These are phyloP conservation scores for Helianthus tuberosus DNA, from an alignment of 129 eudicot genomes.

Conservation along the genomic window DNA sequence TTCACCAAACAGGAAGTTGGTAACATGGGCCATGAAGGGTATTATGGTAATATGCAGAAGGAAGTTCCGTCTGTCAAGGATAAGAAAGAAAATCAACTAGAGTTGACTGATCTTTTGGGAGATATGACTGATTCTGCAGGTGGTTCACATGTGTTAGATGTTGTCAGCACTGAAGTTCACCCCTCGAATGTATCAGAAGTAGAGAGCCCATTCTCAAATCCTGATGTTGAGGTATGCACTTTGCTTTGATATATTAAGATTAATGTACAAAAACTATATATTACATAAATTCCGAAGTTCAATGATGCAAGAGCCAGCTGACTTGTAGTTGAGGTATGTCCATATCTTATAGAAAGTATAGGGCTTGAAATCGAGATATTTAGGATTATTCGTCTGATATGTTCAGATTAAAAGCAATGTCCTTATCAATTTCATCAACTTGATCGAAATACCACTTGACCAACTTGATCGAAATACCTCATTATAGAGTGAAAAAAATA, in stretches of 20 bases:
- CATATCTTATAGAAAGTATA: conserved; percentile 32
- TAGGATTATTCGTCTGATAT: too few species aligned
- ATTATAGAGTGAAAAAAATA: too few species aligned
- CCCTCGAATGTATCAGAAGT: conserved; percentile 38
- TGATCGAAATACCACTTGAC: too few species aligned
- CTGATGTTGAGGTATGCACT: conserved; percentile 49
- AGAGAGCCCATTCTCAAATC: conserved; percentile 38
- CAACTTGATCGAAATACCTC: too few species aligned
- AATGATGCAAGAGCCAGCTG: conserved; percentile 18
- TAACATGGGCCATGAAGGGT: conserved; percentile 20
- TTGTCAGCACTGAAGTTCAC: conserved; percentile 28
- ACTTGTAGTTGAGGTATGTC: conserved; percentile 17
- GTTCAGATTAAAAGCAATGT: too few species aligned
- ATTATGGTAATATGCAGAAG: conserved; percentile 31
- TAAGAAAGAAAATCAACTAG: conserved; percentile 39
- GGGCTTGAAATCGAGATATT: too few species aligned
- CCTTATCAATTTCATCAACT: too few species aligned
- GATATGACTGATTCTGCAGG: conserved; percentile 23
- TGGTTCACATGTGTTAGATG: conserved; percentile 30
- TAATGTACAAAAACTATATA: not conserved
- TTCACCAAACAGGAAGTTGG: conserved; percentile 30
- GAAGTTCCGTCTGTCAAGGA: conserved; percentile 22
- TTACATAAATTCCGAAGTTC: conserved; percentile 17
- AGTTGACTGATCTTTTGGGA: conserved; percentile 38
- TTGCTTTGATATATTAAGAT: conserved; percentile 10